Base-by-base conservation (phyloP, 2,329 filamentous ascomycete genomes). In the Aspergillus felis region DNA sequence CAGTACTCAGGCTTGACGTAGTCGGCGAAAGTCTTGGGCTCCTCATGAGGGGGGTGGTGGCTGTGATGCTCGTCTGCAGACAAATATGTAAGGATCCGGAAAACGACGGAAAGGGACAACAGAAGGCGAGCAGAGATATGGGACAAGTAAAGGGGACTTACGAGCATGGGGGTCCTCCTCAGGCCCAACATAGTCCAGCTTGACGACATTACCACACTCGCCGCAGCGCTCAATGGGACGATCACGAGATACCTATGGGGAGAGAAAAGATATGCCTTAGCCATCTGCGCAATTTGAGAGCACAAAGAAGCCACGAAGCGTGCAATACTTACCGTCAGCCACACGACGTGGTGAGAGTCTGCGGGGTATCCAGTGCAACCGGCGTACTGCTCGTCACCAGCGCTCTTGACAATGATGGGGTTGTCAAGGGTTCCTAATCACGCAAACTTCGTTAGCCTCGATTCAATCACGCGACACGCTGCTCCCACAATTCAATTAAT, bases 1-100 rank as follows among this genome's bases (percentile, higher is more conserved):
- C 87, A 87, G 85, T 97, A 99, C 76, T 97, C 87, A 61, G 92
- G 91, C 85, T 90, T 92, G 80, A 99, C 87, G 79, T 85, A 97
- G 83, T 99, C 90, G 78, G 91, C 91, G 76, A 97, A 93, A 69
- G 91, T 96, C 88, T 97, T 96, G 76, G 92, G 91, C 81, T 96
- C 91, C 78, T 88, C 85, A 75, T 82, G 82, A 67, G 78, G 74
- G 71, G 85, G 81, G 69, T 78, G 69, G 65, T 72, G 68, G 61
- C 57, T 67, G 61, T 67, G 63, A 44, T 82, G 78, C 61, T 74
- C 70, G 66, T 78, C 69, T 75, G 63, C 35, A 27, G 22, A 58
- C 51, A 50, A 25, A 14, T 54, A 35, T 28, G 42, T 50, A 53
- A 50, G 50, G 22, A 42, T 5, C 20, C 4, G 29, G 28, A 48